A percentile compares a stretch with the other conserved stretches of the same genome.
Evolutionary conservation across 257 asterid species (phyloP).

Genomic region (Solanum bulbocastanum): DNA sequence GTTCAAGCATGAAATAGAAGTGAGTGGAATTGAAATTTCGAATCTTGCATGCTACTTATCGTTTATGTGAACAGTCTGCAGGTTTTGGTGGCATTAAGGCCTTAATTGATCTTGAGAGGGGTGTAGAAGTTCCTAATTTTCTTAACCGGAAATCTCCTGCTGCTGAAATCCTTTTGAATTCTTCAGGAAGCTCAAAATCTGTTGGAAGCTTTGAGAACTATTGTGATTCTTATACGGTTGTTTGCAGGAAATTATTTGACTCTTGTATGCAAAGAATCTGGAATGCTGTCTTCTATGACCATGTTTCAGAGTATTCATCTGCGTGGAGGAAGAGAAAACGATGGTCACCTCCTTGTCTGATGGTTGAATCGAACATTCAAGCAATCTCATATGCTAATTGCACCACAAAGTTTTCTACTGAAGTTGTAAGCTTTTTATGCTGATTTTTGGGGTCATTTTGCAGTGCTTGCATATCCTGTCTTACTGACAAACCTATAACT

Average conservation of each 20-base stretch:
- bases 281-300: constrained; percentile 67
- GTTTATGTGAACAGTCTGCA: constrained; percentile 30
- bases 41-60: neutral
- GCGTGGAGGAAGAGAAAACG: constrained; percentile 71
- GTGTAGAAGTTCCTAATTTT: constrained; percentile 17
- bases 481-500: constrained; percentile 18
- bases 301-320: constrained; percentile 52
- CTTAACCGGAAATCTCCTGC: constrained; percentile 15
- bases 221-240: constrained; percentile 32
- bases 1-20: neutral
- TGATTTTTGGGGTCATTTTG: constrained; percentile 7
- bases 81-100: constrained; percentile 21
- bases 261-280: constrained; percentile 73
- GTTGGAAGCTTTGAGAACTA: constrained; percentile 77
- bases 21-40: neutral
- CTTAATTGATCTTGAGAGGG: constrained; percentile 16
- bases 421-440: constrained; percentile 33
- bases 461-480: constrained; percentile 8
- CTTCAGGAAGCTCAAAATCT: constrained; percentile 40
- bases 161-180: constrained; percentile 16
- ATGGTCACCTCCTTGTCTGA: constrained; percentile 38
- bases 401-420: constrained; percentile 26
- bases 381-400: constrained; percentile 11
- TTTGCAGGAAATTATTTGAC: constrained; percentile 40
- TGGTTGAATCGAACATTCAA: constrained; percentile 15